Base-by-base conservation (phyloP, 805 yeast genomes). In the Tetrapisispora phaffii region DNA sequence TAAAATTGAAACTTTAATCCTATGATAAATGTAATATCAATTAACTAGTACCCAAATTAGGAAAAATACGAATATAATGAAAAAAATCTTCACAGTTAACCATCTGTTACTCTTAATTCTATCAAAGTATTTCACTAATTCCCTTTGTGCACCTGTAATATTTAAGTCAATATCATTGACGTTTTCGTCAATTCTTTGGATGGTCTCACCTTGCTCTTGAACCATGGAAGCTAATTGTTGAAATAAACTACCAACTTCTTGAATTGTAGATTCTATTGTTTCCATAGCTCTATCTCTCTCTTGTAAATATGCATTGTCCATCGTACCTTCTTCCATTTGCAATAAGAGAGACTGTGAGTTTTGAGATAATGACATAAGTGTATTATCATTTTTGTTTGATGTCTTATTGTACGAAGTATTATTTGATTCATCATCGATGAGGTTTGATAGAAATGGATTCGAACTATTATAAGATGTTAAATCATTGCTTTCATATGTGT, bases 161-260 rank as follows among this genome's bases (percentile, higher is more conserved):
- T 89, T 93, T 60, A 90, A 62, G 56, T 86, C 79, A 44, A 90
- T 87, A 58, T 93, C 97, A 54, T 89, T 96, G 7, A 95, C 95
- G 59, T 93, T 89, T 45, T 80, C 85, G 66, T 93, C 98, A 51
- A 93, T 93, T 59, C 97, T 73, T 64, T 90, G 97, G 46, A 93
- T 90, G 15, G 84, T 85, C 56, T 93, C 98, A 34, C 97, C 90
- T 66, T 93, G 98, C 63, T 93, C 97, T 50, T 85, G 88, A 7
- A 93, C 97, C 97, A 93, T 90, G 1, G 95, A 83, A 5, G 97
- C 96, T 55, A 93, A 72, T 65, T 93, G 98, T 56, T 85, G 90
- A 68, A 93, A 93, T 48, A 93, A 72, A 41, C 85, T 83, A 36
- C 98, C 98, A 41, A 93, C 95, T 64, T 93, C 97, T 58, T 90